A percentile compares a stretch with the other conserved stretches of the same genome.
phyloP scores from a whole-genome alignment of 2,329 filamentous ascomycete species.

The Calonectria pteridis region DNA sequence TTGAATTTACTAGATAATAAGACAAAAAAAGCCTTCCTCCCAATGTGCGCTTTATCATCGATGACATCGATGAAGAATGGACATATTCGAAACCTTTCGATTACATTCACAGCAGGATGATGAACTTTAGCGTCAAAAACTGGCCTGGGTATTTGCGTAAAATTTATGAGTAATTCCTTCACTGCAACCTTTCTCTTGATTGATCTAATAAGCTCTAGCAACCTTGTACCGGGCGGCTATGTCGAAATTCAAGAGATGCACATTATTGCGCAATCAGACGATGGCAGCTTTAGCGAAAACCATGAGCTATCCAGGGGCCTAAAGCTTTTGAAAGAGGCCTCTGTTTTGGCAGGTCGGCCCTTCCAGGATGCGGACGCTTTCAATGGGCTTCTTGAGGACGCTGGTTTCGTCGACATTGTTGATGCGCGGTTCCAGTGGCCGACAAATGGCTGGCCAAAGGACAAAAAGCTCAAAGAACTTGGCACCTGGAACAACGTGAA shows the following conservation, averaged over 20 bases:
- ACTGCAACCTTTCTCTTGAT: too few species aligned
- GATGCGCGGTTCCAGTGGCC: conserved; percentile 16
- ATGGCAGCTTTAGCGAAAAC: not conserved
- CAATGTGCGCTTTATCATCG: conserved; percentile 22
- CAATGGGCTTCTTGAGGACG: not conserved
- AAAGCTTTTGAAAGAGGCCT: not conserved
- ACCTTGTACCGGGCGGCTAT: conserved; percentile 22
- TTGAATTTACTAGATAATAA: not conserved
- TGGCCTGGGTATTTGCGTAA: conserved; percentile 20
- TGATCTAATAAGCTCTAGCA: not conserved
- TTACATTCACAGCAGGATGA: conserved; percentile 29
- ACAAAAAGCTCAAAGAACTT: conserved; percentile 7
- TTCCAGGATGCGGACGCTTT: not conserved
- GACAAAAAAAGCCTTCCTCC: conserved; percentile 22
- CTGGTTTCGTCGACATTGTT: not conserved
- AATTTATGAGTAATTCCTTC: conserved; percentile 15
- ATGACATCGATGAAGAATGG: conserved; percentile 32
- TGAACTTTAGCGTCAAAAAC: conserved; percentile 19
- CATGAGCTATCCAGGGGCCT: not conserved
- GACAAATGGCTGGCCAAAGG: conserved; percentile 10
- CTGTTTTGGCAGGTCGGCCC: not conserved
- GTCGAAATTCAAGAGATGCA: conserved; percentile 24
- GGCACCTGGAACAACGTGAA: conserved; percentile 15
- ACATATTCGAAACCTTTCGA: conserved; percentile 25
- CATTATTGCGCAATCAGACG: conserved; percentile 17